Evolutionary conservation across 306 rosid species (phyloP).

Genomic region (Prunus campanulata): DNA sequence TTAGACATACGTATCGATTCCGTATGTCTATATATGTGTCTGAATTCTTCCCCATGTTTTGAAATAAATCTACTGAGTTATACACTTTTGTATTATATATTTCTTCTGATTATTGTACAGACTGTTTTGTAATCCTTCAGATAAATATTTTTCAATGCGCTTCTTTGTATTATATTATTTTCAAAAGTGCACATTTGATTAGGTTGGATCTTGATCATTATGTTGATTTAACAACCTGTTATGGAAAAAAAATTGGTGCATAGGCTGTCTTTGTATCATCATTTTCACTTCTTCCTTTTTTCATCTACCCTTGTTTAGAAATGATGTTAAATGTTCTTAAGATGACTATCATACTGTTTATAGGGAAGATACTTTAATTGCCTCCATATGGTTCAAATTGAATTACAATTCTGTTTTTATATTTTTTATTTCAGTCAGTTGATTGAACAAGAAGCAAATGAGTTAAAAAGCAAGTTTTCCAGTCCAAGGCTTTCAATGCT

Average conservation of each 20-base stretch:
- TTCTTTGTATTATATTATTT: neutral
- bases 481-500: conserved; percentile 74
- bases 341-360: neutral
- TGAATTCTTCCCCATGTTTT: too few species aligned
- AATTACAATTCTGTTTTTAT: neutral
- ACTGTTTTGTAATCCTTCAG: neutral
- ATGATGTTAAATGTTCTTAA: neutral
- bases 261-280: neutral
- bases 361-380: neutral
- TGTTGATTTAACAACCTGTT: neutral
- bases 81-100: too few species aligned
- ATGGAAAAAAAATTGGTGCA: neutral
- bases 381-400: neutral
- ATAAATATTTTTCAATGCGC: neutral
- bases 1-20: too few species aligned
- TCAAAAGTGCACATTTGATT: neutral
- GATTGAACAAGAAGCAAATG: conserved; percentile 84
- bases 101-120: too few species aligned
- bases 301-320: neutral
- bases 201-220: neutral
- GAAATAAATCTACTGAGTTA: too few species aligned
- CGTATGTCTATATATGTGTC: too few species aligned
- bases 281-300: neutral
- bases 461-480: conserved; percentile 77
- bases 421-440: conserved; percentile 34